Evolutionary conservation across 768 basidiomycete genomes (phyloP), one percentile per base, ranked within the genome.

Genomic region (Mrakia hoshinonis): DNA sequence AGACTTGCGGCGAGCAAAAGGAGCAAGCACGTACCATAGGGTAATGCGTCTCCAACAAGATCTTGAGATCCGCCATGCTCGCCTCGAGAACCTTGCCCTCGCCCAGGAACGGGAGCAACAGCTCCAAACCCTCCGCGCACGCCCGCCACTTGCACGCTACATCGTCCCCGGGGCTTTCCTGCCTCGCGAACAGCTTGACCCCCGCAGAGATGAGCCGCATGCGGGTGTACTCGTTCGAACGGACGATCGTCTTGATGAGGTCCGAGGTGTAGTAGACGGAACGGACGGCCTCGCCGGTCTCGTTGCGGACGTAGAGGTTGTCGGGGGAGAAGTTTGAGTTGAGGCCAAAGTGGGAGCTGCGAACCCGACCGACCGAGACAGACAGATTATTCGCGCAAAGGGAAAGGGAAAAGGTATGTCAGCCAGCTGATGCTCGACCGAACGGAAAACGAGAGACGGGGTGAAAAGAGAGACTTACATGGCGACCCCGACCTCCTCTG

Each of bases 141-240:
- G 95, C 76, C 52, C 82, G 75, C 81, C 81, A 81, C 77, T 82
- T 77, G 79, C 83, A 80, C 15, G 49, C n/a, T 20, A 74, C 76
- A 24, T 78, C 76, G 54, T 76, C 78, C 48, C 62, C 68, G 55
- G 76, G 86, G 2, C 85, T 85, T 72, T 95, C 94, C 78, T 98
- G 94, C 77, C 91, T 90, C 7, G 87, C 85, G 79, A 98, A 89
- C 15, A 92, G 87, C 79, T 96, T 95, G 49, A 93, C 92, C 24
- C 96, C 96, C n/a, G 90, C 89, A 18, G 90, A 87, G 76, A 93
- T 87, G 66, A 99, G 85, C 1, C 96, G 87, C 68, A 97, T 84
- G 34, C 88, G 87, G 36, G 85, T 84, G 78, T 88, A 94, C 77
- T 91, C 87, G 78, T 98, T 99, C 77, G 87, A 81, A 66, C 82